Percentiles rank a stretch among this genome's conserved stretches.
Evolutionary conservation across 352 stramenopile genomes (phyloP).

Genomic region (Halophytophthora polymorphica): DNA sequence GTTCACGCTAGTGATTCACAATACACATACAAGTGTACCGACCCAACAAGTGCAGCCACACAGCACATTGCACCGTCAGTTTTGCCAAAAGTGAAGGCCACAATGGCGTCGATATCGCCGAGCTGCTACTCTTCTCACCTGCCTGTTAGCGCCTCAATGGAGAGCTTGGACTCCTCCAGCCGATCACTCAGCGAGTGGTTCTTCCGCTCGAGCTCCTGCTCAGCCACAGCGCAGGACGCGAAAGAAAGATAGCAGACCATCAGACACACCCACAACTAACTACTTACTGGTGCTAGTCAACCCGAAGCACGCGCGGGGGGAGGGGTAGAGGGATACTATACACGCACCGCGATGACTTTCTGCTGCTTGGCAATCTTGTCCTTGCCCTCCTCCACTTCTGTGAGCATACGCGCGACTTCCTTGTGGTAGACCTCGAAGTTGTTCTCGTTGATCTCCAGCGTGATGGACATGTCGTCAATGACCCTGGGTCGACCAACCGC

Average conservation of each 20-base stretch:
- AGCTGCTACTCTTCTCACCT: conserved; percentile 26
- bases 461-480: conserved; percentile 16
- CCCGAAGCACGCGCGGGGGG: not conserved
- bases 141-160: conserved; percentile 60
- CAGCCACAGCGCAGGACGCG: not conserved
- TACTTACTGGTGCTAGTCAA: not conserved
- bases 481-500: conserved; percentile 5
- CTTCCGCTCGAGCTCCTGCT: conserved; percentile 67
- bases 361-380: conserved; percentile 57
- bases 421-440: conserved; percentile 73
- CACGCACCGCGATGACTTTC: conserved; percentile 58
- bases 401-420: conserved; percentile 58
- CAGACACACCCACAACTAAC: not conserved
- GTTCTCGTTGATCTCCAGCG: conserved; percentile 49
- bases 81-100: too few species aligned
- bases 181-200: conserved; percentile 54
- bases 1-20: conserved; percentile 40
- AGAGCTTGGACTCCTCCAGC: conserved; percentile 66
- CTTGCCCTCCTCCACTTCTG: conserved; percentile 62
- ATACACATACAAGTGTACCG: not conserved
- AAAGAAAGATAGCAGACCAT: not conserved
- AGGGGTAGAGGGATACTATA: not conserved
- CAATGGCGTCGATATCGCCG: too few species aligned
- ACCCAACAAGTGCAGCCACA: not conserved
- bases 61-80: too few species aligned